Evolutionary conservation across 345 rosid species (phyloP), one percentile per base, ranked within the genome.

Genomic region (Brassica rapa): DNA sequence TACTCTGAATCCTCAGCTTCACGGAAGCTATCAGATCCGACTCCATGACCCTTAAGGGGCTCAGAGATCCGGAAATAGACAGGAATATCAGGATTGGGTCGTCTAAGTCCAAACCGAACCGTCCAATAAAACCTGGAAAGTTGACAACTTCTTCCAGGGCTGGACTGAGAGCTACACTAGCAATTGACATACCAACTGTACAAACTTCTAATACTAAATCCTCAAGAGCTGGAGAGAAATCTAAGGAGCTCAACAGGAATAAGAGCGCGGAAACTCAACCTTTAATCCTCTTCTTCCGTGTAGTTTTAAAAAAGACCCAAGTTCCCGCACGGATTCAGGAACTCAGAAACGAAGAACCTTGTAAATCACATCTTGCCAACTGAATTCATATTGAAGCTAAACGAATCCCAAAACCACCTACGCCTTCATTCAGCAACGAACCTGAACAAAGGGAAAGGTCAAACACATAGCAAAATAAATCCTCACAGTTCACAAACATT

Each of bases 1-100:
- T 83, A 75, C 81, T 80, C 85, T 89, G 93, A 82, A 93, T 90
- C 82, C 92, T 87, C 76, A 90, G 82, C 84, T 90, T 93, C 84
- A 93, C 88, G 24, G 87, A 89, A 4, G 93, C 91, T 83, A 93
- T 83, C 5, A 89, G 88, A 77, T 88, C 96, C 0, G 88, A 90
- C 84, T 87, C 89, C 93, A 86, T 81, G 21, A 91, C 77, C 65
- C 60, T 76, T 86, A 88, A 85, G 0, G 93, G 91, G 70, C 82
- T 83, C 81, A 90, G 21, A 73, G 96, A 87, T 24, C 89, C 90
- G 71, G 79, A 86, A 74, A 83, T 81, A 70, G 88, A 82, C 64
- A 91, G 85, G 81, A 85, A 91, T 59, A 90, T 77, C 66, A 87
- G 76, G 83, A 93, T 87, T 0, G 90, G 71, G 67, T 86, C 85